Evolutionary conservation across 208 protist species (phyloP).

Genomic region (Leishmania turanica): DNA sequence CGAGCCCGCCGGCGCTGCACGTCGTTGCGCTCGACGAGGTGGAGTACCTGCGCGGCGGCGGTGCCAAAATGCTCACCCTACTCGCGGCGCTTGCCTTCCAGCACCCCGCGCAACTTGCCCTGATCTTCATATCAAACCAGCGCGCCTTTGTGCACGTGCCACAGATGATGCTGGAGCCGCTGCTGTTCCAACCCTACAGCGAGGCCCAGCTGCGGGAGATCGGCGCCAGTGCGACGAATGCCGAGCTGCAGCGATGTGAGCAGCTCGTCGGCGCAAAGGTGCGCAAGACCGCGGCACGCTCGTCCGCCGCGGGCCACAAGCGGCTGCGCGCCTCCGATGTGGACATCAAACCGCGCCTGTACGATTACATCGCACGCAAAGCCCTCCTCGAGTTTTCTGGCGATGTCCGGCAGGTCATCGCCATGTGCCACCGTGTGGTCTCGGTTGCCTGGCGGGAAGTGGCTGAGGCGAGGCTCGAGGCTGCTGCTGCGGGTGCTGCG

Average conservation of each 20-base stretch:
- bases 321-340: constrained; percentile 9
- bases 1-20: constrained; percentile 41
- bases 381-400: constrained; percentile 65
- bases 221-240: constrained; percentile 27
- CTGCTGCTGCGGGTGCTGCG: background rate
- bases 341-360: constrained; percentile 53
- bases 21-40: constrained; percentile 83
- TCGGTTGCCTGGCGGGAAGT: constrained; percentile 49
- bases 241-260: constrained; percentile 34
- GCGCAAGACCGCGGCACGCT: background rate
- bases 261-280: constrained; percentile 3
- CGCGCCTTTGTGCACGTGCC: constrained; percentile 81
- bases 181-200: constrained; percentile 73
- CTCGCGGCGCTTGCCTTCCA: constrained; percentile 54
- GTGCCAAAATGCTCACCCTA: constrained; percentile 40
- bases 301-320: background rate
- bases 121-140: constrained; percentile 84
- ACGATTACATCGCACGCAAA: constrained; percentile 68
- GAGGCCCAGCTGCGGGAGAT: constrained; percentile 54
- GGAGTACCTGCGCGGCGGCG: constrained; percentile 60
- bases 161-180: constrained; percentile 55
- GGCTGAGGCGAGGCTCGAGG: constrained; percentile 11
- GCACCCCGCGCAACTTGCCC: constrained; percentile 48
- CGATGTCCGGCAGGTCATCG: constrained; percentile 72
- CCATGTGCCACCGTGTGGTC: constrained; percentile 68